These are phyloP conservation scores for Rhodomyrtus psidioides DNA, from an alignment of 441 rosid genomes.

Conservation along the genomic window DNA sequence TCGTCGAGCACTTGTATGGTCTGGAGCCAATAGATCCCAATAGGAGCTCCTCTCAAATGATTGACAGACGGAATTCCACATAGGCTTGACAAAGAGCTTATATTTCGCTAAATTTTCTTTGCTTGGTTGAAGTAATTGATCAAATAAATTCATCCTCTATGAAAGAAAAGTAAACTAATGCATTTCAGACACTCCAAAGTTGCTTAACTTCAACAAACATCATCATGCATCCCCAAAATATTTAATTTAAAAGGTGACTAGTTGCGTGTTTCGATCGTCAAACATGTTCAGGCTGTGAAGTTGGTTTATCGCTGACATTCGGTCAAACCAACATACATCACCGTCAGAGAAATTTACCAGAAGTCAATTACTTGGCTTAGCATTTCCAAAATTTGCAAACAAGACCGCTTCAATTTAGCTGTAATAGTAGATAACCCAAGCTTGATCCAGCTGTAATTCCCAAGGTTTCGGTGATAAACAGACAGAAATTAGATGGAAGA, in stretches of 20 bases:
- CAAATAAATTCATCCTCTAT: background rate
- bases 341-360: background rate
- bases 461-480: background rate
- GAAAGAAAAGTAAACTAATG: background rate
- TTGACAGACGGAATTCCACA: background rate
- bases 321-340: background rate
- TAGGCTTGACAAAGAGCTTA: background rate
- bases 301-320: background rate
- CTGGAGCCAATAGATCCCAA: background rate
- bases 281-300: background rate
- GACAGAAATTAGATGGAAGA: background rate
- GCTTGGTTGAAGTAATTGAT: background rate
- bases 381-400: background rate
- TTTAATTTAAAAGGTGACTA: background rate
- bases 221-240: background rate
- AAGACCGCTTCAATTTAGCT: background rate
- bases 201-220: background rate
- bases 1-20: too few species aligned
- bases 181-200: background rate
- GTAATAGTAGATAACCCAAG: background rate
- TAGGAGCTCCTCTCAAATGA: background rate
- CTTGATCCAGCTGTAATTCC: background rate
- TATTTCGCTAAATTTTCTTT: background rate
- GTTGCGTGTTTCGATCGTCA: background rate
- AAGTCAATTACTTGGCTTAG: background rate